Evolutionary conservation across 495 filamentous ascomycete genomes (phyloP).

Genomic region (Rhypophila decipiens): DNA sequence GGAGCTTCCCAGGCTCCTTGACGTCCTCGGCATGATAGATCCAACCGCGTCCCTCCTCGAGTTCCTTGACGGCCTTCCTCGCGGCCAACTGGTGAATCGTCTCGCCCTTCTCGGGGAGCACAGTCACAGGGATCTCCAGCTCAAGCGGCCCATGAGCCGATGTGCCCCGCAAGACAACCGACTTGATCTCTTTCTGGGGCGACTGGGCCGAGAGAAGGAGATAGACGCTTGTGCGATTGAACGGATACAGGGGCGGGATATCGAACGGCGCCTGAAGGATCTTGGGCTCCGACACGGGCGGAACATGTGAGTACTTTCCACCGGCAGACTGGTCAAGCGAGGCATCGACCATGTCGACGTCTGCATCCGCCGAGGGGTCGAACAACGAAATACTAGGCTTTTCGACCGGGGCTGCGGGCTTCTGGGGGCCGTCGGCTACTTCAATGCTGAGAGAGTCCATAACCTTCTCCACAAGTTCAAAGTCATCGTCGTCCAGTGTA

Average conservation of each 20-base stretch:
- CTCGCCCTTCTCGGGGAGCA: conserved; percentile 37
- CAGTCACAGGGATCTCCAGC: conserved; percentile 55
- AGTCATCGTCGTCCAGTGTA: conserved; percentile 40
- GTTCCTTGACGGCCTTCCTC: conserved; percentile 57
- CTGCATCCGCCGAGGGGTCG: conserved; percentile 37
- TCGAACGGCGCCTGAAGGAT: conserved; percentile 55
- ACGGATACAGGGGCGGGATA: conserved; percentile 59
- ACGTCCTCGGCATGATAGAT: conserved; percentile 43
- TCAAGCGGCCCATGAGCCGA: conserved; percentile 49
- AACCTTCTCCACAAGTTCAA: conserved; percentile 52
- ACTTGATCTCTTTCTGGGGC: conserved; percentile 39
- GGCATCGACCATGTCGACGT: conserved; percentile 28
- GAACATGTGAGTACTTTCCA: conserved; percentile 41
- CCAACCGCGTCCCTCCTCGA: conserved; percentile 66
- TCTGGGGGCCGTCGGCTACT: conserved; percentile 9
- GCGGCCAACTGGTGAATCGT: conserved; percentile 67
- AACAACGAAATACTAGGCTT: conserved; percentile 55
- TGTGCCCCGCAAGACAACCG: conserved; percentile 50
- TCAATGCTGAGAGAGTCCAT: conserved; percentile 33
- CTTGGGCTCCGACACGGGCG: conserved; percentile 43
- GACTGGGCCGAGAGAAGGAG: conserved; percentile 50
- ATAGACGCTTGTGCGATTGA: conserved; percentile 57
- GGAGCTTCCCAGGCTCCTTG: conserved; percentile 29
- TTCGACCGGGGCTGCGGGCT: conserved; percentile 13
- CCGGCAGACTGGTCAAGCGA: conserved; percentile 13